Evolutionary conservation across 495 filamentous ascomycete species (phyloP), one percentile per base, ranked within the genome.

Genomic region (Hypoxylon trugodes): DNA sequence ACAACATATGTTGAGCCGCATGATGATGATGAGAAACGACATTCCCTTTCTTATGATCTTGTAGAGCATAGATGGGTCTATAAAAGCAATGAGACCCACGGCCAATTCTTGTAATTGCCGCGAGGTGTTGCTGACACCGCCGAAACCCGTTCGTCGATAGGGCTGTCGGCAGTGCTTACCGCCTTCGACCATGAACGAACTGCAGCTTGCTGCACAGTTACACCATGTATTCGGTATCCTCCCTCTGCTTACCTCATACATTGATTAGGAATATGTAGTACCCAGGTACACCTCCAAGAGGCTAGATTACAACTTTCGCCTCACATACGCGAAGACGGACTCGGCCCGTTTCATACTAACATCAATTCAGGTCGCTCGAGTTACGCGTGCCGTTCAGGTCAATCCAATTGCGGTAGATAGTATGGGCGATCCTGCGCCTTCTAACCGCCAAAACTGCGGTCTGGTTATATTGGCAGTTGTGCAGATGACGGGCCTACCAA

Each of bases 1-100:
- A 59, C 55, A 43, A 38, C 42, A 55, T 60, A 33, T 22, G 10
- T 43, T 16, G 55, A 60, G 62, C 62, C 62, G 55, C 62, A 66
- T 33, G 21, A 47, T 13, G 16, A 5, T n/a, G n/a, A n/a, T n/a
- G n/a, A 22, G 6, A 7, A 40, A 6, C 18, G 18, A 48, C 45
- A 16, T 48, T 28, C 33, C 1, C 33, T 10, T 19, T 19, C n/a
- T 48, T 4, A 26, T 32, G 1, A 6, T n/a, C 25, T n/a, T n/a
- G 24, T 33, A 61, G 59, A 19, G 42, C 59, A 8, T 57, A 1
- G 1, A 26, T 40, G 10, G 6, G 26, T 46, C 19, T 61, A 48
- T 52, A 58, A 33, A 66, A 52, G 18, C 24, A n/a, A 35, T 40
- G 46, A 43, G 10, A 7, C 19, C 47, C 40, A 22, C 50, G 12